These are phyloP conservation scores for Trypanosoma grayi DNA, from an alignment of 208 protist genomes.

Conservation along the genomic window DNA sequence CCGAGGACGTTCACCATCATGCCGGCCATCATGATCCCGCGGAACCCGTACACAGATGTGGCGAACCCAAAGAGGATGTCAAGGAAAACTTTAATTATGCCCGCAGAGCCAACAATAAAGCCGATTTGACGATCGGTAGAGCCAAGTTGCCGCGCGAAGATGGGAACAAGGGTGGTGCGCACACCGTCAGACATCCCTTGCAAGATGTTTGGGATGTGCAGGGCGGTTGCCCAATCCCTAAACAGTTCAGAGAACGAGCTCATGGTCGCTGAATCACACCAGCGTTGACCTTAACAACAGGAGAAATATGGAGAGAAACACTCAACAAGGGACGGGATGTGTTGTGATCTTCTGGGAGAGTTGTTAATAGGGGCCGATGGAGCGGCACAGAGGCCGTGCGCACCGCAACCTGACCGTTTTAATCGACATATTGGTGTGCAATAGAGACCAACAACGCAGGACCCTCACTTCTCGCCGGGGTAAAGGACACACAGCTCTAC, in stretches of 20 bases:
- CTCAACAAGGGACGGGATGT: too few relatives aligned
- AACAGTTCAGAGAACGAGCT: background rate
- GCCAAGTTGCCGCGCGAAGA: slow-evolving; percentile 16
- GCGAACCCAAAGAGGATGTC: slow-evolving; percentile 13
- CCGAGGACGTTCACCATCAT: slow-evolving; percentile 12
- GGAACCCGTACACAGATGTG: slow-evolving; percentile 1
- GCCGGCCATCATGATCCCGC: slow-evolving; percentile 10
- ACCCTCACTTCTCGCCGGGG: background rate
- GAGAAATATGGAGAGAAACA: too few relatives aligned
- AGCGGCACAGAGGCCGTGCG: too few relatives aligned
- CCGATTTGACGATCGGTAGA: slow-evolving; percentile 5
- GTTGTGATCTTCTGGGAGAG: too few relatives aligned
- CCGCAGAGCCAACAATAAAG: slow-evolving; percentile 18
- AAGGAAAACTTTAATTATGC: slow-evolving; percentile 6
- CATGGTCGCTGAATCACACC: background rate
- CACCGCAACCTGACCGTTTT: too few relatives aligned
- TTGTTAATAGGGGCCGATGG: too few relatives aligned
- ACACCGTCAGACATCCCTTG: slow-evolving; percentile 7
- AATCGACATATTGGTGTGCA: too few relatives aligned
- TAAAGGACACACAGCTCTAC: slow-evolving; percentile 10
- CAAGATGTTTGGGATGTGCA: slow-evolving; percentile 22
- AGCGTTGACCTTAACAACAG: background rate
- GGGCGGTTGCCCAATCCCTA: slow-evolving; percentile 5
- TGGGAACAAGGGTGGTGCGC: slow-evolving; percentile 10
- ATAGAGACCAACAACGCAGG: background rate